Conservation (phyloP, 768 basidiomycete genomes). For the Lactarius deliciosus region DNA sequence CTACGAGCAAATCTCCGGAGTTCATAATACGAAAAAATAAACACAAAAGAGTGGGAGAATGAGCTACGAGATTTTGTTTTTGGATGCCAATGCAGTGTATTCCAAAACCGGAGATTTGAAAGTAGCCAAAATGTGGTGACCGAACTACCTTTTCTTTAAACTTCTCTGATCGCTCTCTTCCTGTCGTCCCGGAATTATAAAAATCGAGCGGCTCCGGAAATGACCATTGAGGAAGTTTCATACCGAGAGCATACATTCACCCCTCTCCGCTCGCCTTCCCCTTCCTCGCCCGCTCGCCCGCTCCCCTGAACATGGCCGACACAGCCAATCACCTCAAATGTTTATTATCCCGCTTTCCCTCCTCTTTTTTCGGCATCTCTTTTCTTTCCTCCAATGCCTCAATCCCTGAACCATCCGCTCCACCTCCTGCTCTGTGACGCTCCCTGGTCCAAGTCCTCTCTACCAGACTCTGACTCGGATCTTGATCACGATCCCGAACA, state of each 20-base stretch:
- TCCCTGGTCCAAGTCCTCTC: neutral
- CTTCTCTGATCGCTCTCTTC: slow-evolving; percentile 24
- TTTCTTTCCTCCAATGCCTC: slow-evolving; percentile 10
- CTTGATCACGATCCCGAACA: slow-evolving; percentile 10
- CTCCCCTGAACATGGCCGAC: slow-evolving; percentile 20
- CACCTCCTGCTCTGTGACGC: slow-evolving; percentile 20
- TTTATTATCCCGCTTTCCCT: slow-evolving; percentile 4
- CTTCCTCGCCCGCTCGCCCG: neutral
- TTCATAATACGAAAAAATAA: neutral
- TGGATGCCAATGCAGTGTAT: slow-evolving; percentile 4
- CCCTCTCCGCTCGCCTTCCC: neutral
- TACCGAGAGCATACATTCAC: slow-evolving; percentile 14
- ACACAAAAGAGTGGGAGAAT: neutral
- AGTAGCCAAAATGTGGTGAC: slow-evolving; percentile 21
- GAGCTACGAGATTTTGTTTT: neutral
- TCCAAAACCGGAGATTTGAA: slow-evolving; percentile 25
- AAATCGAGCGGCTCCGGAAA: slow-evolving; percentile 11
- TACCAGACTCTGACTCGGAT: slow-evolving; percentile 8
- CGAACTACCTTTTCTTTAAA: slow-evolving; percentile 4
- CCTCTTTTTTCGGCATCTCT: neutral
- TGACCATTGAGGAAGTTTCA: slow-evolving; percentile 18
- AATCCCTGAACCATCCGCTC: slow-evolving; percentile 14
- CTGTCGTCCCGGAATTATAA: slow-evolving; percentile 9
- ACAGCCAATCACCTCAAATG: slow-evolving; percentile 25
- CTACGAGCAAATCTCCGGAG: slow-evolving; percentile 22